These are phyloP conservation scores for Talaromyces sp. DNA, from an alignment of 2,329 filamentous ascomycete species.

Conservation along the genomic window DNA sequence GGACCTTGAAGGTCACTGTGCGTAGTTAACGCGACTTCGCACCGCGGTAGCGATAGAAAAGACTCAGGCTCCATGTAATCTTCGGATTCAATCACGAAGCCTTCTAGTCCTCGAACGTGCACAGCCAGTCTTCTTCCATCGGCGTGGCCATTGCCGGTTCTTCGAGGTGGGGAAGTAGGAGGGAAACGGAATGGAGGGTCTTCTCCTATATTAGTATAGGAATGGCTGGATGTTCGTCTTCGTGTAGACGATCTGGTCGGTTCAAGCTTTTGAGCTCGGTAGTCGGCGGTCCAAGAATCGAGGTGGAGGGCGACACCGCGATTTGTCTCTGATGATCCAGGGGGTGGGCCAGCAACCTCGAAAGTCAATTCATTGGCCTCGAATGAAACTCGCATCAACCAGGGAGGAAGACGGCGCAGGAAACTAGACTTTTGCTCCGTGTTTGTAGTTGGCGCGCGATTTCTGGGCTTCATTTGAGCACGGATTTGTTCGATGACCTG, in stretches of 20 bases:
- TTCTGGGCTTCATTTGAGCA: slow-evolving; percentile 64
- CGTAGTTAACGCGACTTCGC: slow-evolving; percentile 82
- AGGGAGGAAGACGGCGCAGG: slow-evolving; percentile 72
- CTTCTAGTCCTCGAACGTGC: slow-evolving; percentile 79
- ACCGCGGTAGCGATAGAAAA: slow-evolving; percentile 79
- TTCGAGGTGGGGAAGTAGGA: slow-evolving; percentile 48
- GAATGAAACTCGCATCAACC: slow-evolving; percentile 79
- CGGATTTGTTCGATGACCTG: slow-evolving; percentile 85
- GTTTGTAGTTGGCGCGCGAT: slow-evolving; percentile 46
- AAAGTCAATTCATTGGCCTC: slow-evolving; percentile 86
- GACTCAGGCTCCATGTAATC: slow-evolving; percentile 82
- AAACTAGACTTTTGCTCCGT: slow-evolving; percentile 61
- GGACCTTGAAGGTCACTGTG: slow-evolving; percentile 82
- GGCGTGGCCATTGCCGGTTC: slow-evolving; percentile 44
- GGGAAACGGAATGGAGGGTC: slow-evolving; percentile 57
- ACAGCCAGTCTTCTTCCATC: slow-evolving; percentile 81
- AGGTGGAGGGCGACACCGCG: slow-evolving; percentile 82
- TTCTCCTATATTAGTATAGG: slow-evolving; percentile 53
- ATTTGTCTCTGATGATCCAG: slow-evolving; percentile 74
- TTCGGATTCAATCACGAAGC: slow-evolving; percentile 81
- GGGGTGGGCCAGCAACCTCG: slow-evolving; percentile 85
- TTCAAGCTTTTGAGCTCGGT: slow-evolving; percentile 75
- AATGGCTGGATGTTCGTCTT: slow-evolving; percentile 71
- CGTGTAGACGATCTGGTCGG: slow-evolving; percentile 49
- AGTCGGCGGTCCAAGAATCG: slow-evolving; percentile 83